These are phyloP conservation scores for Cladosporium austrohemisphaericum DNA, from an alignment of 2,329 filamentous ascomycete species.

Conservation along the genomic window DNA sequence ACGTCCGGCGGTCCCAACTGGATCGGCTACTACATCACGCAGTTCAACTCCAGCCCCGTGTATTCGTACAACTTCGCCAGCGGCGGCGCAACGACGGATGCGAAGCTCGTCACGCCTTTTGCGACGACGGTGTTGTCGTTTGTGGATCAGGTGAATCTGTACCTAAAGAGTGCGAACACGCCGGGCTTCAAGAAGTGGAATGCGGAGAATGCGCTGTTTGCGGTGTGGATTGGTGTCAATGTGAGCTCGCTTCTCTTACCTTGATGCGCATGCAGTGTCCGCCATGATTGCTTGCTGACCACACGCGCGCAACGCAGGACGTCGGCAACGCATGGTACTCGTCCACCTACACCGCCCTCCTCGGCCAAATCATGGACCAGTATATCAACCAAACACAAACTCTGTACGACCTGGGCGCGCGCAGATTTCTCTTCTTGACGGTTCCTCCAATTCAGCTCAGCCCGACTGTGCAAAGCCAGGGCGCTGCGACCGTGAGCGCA, in stretches of 20 bases:
- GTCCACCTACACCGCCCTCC: constrained; percentile 33
- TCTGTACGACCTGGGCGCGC: constrained; percentile 44
- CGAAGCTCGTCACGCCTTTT: constrained; percentile 51
- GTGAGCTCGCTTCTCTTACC: not conserved
- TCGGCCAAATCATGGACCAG: constrained; percentile 35
- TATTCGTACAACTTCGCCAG: constrained; percentile 53
- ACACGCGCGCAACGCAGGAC: too few relatives aligned
- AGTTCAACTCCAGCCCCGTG: constrained; percentile 44
- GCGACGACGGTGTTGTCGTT: constrained; percentile 47
- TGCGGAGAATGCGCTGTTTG: constrained; percentile 42
- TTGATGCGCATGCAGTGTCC: not conserved
- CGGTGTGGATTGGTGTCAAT: constrained; percentile 50
- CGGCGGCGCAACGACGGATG: constrained; percentile 43
- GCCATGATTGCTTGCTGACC: too few relatives aligned
- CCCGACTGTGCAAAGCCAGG: constrained; percentile 46
- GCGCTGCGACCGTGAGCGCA: constrained; percentile 28
- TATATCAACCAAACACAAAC: constrained; percentile 37
- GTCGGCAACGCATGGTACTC: constrained; percentile 49
- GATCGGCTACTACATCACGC: constrained; percentile 49
- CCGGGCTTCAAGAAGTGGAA: constrained; percentile 32
- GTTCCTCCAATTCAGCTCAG: constrained; percentile 51
- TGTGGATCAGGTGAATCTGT: constrained; percentile 49
- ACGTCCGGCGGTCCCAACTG: constrained; percentile 49
- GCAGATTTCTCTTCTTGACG: constrained; percentile 49
- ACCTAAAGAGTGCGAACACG: constrained; percentile 30